Evolutionary conservation across 208 protist species (phyloP).

Genomic region (Trypanosoma mega): DNA sequence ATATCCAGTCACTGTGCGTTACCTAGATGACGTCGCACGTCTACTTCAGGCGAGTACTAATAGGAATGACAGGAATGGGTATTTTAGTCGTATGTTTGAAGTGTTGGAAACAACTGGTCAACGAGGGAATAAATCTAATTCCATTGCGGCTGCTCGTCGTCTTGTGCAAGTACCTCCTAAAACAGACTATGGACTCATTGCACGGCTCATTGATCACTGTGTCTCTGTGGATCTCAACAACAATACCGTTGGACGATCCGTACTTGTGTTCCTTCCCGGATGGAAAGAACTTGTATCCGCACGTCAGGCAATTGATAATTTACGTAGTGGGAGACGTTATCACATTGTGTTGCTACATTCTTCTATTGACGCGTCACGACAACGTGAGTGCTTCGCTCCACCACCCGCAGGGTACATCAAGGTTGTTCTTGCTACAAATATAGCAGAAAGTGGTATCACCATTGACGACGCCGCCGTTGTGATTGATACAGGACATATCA

Average conservation of each 20-base stretch:
- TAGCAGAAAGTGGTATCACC: conserved; percentile 96
- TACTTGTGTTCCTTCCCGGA: conserved; percentile 99
- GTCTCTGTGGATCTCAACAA: conserved; percentile 45
- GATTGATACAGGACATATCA: conserved; percentile 95
- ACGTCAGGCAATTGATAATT: conserved; percentile 57
- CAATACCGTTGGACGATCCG: conserved; percentile 77
- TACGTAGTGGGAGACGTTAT: conserved; percentile 34
- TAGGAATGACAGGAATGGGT: not conserved
- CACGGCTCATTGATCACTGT: conserved; percentile 59
- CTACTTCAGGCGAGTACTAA: conserved; percentile 10
- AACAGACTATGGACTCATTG: conserved; percentile 80
- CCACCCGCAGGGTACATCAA: conserved; percentile 81
- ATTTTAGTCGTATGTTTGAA: conserved; percentile 61
- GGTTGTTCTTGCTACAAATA: conserved; percentile 97
- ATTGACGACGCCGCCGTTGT: conserved; percentile 95
- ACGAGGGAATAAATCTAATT: not conserved
- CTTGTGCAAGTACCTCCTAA: conserved; percentile 25
- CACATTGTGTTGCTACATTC: conserved; percentile 91
- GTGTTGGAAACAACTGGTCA: conserved; percentile 13
- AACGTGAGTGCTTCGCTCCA: conserved; percentile 90
- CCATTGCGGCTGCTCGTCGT: not conserved
- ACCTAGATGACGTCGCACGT: conserved; percentile 69
- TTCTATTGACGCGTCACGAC: conserved; percentile 70
- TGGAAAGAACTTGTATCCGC: conserved; percentile 95
- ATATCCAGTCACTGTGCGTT: conserved; percentile 70